Conservation (phyloP, 306 rosid genomes). For the Castanea mollissima region DNA sequence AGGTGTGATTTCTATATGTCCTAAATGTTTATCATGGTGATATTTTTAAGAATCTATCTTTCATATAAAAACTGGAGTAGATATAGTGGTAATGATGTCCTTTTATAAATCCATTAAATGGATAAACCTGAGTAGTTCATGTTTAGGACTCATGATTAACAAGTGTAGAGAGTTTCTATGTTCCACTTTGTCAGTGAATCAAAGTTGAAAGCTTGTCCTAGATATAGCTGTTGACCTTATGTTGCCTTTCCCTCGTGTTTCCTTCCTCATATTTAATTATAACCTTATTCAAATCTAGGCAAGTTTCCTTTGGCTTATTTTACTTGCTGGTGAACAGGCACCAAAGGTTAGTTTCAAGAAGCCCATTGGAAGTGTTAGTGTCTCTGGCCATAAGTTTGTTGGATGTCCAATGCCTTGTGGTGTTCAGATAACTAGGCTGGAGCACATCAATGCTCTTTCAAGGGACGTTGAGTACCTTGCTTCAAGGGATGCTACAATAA, state of each 20-base stretch:
- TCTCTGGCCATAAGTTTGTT: slow-evolving; percentile 59
- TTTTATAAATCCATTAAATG: background rate
- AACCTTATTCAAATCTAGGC: background rate
- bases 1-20: background rate
- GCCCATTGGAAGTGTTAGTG: slow-evolving; percentile 50
- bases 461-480: slow-evolving; percentile 63
- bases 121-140: background rate
- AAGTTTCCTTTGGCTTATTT: background rate
- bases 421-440: slow-evolving; percentile 49
- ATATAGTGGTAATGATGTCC: background rate
- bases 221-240: background rate
- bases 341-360: slow-evolving; percentile 55
- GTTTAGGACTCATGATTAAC: background rate
- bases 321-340: slow-evolving; percentile 37
- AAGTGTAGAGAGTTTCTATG: background rate
- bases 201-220: background rate
- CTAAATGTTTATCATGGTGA: background rate
- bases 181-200: background rate
- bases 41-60: background rate
- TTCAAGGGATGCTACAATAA: slow-evolving; percentile 72
- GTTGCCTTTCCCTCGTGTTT: background rate
- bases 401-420: slow-evolving; percentile 70
- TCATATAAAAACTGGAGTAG: background rate
- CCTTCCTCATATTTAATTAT: background rate
- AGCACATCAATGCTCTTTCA: slow-evolving; percentile 50